Percentiles rank a stretch among this genome's conserved stretches.
phyloP scores from a whole-genome alignment of 352 stramenopile species.

The Globisporangium solare region DNA sequence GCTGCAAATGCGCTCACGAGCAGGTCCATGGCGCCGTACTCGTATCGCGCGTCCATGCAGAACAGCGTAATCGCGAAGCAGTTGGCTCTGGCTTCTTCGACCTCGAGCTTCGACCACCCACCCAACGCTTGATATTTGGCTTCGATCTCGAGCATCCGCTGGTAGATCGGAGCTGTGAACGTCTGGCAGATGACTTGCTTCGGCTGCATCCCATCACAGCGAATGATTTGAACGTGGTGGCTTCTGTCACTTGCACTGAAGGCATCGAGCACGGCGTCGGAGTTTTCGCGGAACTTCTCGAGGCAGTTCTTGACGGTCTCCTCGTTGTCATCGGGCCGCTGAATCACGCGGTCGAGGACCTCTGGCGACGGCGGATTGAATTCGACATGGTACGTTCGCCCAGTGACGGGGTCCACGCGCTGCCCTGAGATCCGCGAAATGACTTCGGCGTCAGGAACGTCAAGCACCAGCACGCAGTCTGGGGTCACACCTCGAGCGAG shows the following conservation, averaged over 20 bases:
- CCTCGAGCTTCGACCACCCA: constrained; percentile 22
- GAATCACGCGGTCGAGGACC: constrained; percentile 61
- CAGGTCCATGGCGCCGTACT: constrained; percentile 35
- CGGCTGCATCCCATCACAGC: constrained; percentile 49
- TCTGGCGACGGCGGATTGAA: constrained; percentile 88
- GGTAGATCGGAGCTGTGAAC: constrained; percentile 48
- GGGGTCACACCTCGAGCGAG: constrained; percentile 63
- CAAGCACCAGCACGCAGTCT: constrained; percentile 89
- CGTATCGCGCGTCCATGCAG: constrained; percentile 48
- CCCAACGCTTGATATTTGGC: constrained; percentile 21
- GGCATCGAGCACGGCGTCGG: constrained; percentile 33
- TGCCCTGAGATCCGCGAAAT: constrained; percentile 94
- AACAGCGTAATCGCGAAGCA: constrained; percentile 66
- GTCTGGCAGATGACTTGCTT: constrained; percentile 32
- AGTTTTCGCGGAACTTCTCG: constrained; percentile 76
- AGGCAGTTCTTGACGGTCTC: constrained; percentile 89
- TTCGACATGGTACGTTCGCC: constrained; percentile 95
- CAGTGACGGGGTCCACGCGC: constrained; percentile 90
- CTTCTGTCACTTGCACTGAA: constrained; percentile 25
- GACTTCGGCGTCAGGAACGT: constrained; percentile 93
- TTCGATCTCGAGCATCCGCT: constrained; percentile 37
- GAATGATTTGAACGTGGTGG: constrained; percentile 39
- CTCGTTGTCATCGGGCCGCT: constrained; percentile 91
- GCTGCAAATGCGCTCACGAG: constrained; percentile 46
- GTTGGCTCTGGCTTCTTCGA: constrained; percentile 38